phyloP scores from a whole-genome alignment of 371 early-diverging fungal species.

The Sporodiniella umbellata region DNA sequence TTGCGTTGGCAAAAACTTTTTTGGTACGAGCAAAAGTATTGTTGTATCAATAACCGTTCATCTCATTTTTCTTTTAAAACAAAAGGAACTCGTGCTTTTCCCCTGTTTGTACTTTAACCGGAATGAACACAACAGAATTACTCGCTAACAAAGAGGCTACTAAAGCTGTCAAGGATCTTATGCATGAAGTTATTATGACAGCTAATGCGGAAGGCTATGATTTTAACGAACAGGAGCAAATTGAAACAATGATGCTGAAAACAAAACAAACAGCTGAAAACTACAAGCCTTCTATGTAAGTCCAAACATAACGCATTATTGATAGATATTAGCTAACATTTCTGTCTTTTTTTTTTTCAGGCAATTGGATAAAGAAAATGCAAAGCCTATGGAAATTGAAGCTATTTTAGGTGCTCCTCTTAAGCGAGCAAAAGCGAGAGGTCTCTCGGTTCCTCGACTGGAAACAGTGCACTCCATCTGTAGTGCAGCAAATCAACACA shows the following conservation, averaged over 20 bases:
- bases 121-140: constrained; percentile 62
- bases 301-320: not conserved
- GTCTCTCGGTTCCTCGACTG: constrained; percentile 40
- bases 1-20: constrained; percentile 82
- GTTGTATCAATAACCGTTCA: not conserved
- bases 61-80: not conserved
- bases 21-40: constrained; percentile 44
- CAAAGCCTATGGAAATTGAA: constrained; percentile 62
- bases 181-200: constrained; percentile 60
- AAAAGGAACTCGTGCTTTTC: constrained; percentile 77
- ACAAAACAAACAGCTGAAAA: constrained; percentile 46
- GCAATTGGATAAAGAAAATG: constrained; percentile 62
- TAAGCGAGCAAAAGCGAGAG: constrained; percentile 49
- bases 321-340: not conserved
- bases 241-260: constrained; percentile 42
- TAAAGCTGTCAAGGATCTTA: constrained; percentile 46
- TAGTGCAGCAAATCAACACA: constrained; percentile 12
- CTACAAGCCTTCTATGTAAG: constrained; percentile 65
- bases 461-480: constrained; percentile 21
- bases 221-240: constrained; percentile 40
- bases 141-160: constrained; percentile 52
- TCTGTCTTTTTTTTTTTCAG: constrained; percentile 4
- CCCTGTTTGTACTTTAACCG: constrained; percentile 66
- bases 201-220: constrained; percentile 54
- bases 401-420: constrained; percentile 65